Evolutionary conservation across 1,139 yeast species (phyloP).

Genomic region (Taphrina pruni): DNA sequence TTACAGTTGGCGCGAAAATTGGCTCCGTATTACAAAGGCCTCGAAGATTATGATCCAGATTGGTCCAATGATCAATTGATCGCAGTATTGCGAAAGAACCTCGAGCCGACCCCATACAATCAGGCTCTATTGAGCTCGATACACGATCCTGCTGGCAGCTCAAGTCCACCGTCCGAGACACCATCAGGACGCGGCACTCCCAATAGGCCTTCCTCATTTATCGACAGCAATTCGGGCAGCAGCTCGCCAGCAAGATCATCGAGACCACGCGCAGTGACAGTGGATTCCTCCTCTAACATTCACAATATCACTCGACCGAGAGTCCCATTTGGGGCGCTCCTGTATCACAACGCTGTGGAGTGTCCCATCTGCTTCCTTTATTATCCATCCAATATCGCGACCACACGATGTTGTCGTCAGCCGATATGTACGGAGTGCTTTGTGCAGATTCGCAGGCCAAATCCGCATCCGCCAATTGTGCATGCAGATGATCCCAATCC

Average conservation of each 20-base stretch:
- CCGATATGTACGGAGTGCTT: constrained; percentile 96
- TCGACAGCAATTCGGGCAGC: constrained; percentile 10
- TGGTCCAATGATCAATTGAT: constrained; percentile 79
- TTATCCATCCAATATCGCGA: constrained; percentile 78
- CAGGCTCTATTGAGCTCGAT: constrained; percentile 32
- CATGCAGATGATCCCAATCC: constrained; percentile 53
- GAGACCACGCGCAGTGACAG: constrained; percentile 40
- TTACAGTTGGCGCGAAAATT: constrained; percentile 61
- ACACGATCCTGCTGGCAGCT: constrained; percentile 29
- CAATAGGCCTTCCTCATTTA: constrained; percentile 23
- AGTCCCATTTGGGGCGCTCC: constrained; percentile 28
- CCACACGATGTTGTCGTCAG: constrained; percentile 89
- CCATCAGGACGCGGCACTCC: constrained; percentile 23
- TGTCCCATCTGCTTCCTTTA: constrained; percentile 94
- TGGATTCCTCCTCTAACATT: constrained; percentile 28
- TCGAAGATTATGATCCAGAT: constrained; percentile 74
- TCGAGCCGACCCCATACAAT: constrained; percentile 28
- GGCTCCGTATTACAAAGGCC: constrained; percentile 90
- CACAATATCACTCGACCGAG: constrained; percentile 12
- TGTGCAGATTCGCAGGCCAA: constrained; percentile 89
- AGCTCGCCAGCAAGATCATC: constrained; percentile 3
- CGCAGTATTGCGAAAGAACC: constrained; percentile 54
- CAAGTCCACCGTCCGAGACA: constrained; percentile 14
- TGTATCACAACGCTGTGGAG: constrained; percentile 56
- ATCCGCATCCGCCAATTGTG: constrained; percentile 81